phyloP scores from a whole-genome alignment of 2,329 filamentous ascomycete species.

The Alternaria viburni region DNA sequence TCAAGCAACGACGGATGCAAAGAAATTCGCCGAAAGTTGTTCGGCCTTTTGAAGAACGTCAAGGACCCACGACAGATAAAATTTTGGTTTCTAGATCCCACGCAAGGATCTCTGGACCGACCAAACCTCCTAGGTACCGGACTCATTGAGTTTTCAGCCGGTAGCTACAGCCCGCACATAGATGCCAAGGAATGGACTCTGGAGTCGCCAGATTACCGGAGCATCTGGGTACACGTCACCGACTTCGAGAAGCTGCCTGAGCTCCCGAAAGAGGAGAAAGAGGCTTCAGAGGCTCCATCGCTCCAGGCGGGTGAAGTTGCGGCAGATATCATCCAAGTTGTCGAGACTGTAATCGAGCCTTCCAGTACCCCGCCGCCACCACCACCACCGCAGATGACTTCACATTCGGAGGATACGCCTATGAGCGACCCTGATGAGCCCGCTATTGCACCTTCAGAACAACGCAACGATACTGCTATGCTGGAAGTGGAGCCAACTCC shows the following conservation, averaged over 20 bases:
- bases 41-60: constrained; percentile 31
- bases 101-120: constrained; percentile 34
- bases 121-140: constrained; percentile 41
- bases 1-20: constrained; percentile 31
- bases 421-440: constrained; percentile 49
- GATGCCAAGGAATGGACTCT: constrained; percentile 37
- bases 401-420: constrained; percentile 42
- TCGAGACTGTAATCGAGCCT: constrained; percentile 2
- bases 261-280: constrained; percentile 22
- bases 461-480: constrained; percentile 30
- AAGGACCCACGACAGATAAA: constrained; percentile 49
- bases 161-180: constrained; percentile 33
- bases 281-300: neutral
- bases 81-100: constrained; percentile 49
- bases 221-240: constrained; percentile 45
- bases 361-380: constrained; percentile 1
- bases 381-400: constrained; percentile 6
- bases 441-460: neutral
- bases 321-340: neutral
- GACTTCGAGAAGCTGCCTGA: constrained; percentile 40
- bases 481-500: constrained; percentile 25
- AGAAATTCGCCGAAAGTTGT: constrained; percentile 41
- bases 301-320: neutral
- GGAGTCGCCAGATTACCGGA: constrained; percentile 26
- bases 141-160: constrained; percentile 42